Base-by-base conservation (phyloP, 768 basidiomycete genomes). In the Mycena belliarum region DNA sequence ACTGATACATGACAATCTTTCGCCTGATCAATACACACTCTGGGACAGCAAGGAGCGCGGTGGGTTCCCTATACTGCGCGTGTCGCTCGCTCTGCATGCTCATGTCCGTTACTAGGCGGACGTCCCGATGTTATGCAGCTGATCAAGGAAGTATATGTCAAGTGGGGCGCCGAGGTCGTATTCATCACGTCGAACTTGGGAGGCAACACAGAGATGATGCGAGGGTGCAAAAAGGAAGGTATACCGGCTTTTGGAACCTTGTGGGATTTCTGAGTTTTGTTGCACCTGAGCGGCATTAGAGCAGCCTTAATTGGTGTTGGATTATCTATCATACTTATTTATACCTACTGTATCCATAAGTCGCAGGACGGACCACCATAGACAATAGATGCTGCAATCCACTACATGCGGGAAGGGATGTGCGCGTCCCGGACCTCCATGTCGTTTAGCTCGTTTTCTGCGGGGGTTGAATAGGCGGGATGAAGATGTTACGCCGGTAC, bases 181-280 rank as follows among this genome's bases (percentile, higher is more conserved):
- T 91, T 92, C 70, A 90, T 92, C 66, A 93, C 90, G 15, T 90
- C 89, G 6, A 93, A 93, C 72, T 81, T 77, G 64, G 77, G 83
- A 52, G 90, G 90, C 16, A 93, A 93, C 69, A 76, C 78, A 38
- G 90, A 93, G 68, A 89, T 93, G 74, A 91, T 91, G 83, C 82
- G 89, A 70, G 89, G 87, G 11, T 92, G 86, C 69, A 90, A 87
- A 71, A 77, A 76, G 58, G 83, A 83, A 33, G 82, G 85, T 15
- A 88, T 88, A 61, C 87, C 86, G 48, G 84, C 82, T 35, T 86
- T 87, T 63, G 88, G 81, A 63, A 56, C 79, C 66, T 25, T 48
- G 28, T 89, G 88, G 88, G 88, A 90, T 70, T 90, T 90, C 68
- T 81, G 64, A 47, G 29, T 21, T 41, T 21, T 41, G 12, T 23